Evolutionary conservation across 176 grass and related monocot species (phyloP).

Genomic region (Bonia amplexicaulis): DNA sequence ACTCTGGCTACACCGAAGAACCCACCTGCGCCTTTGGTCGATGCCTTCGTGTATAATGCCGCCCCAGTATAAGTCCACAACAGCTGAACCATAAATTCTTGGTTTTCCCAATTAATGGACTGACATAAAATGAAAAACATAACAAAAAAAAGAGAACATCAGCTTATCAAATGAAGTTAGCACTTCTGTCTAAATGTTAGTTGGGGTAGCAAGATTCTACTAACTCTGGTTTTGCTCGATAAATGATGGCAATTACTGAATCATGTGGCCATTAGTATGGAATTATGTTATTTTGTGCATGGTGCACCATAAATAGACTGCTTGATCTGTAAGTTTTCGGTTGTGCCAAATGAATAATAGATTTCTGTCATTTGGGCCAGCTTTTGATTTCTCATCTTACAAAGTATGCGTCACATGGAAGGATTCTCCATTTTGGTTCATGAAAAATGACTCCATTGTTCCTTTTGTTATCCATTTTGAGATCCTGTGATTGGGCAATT

Average conservation of each 20-base stretch:
- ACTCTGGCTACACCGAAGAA: too few relatives aligned
- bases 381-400: not conserved
- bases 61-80: too few relatives aligned
- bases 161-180: not conserved
- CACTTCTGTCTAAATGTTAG: not conserved
- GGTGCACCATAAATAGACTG: not conserved
- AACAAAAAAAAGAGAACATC: not conserved
- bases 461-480: not conserved
- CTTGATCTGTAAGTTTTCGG: not conserved
- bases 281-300: not conserved
- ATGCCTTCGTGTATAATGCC: too few relatives aligned
- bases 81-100: not conserved
- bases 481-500: not conserved
- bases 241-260: not conserved
- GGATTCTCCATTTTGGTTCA: not conserved
- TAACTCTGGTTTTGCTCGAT: not conserved
- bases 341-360: not conserved
- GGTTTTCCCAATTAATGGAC: not conserved
- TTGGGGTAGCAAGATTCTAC: not conserved
- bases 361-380: constrained; percentile 1
- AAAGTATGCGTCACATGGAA: not conserved
- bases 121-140: not conserved
- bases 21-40: too few relatives aligned
- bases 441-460: not conserved
- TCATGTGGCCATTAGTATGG: not conserved